Evolutionary conservation across 2,329 filamentous ascomycete species (phyloP).

Genomic region (Sporothrix dimorphospora): DNA sequence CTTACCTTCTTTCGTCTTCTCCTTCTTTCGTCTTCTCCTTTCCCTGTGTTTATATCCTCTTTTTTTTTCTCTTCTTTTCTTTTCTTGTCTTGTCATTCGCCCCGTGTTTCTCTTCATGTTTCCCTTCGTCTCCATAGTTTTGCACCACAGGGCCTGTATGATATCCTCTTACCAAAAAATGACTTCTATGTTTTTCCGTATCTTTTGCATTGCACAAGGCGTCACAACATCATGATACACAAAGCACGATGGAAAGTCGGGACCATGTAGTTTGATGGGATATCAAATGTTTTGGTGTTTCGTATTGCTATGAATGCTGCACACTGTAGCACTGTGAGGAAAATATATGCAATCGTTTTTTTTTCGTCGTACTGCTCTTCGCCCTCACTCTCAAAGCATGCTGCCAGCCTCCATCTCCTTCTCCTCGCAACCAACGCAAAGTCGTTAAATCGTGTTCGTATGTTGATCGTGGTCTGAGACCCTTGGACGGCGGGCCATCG

Average conservation of each 20-base stretch:
- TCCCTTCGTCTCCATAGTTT: neutral
- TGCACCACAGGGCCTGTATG: conserved; percentile 12
- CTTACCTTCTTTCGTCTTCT: neutral
- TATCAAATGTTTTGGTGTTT: conserved; percentile 14
- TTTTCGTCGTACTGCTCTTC: neutral
- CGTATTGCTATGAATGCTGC: conserved; percentile 7
- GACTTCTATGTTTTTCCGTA: neutral
- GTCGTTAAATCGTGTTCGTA: conserved; percentile 26
- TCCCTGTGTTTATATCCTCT: conserved; percentile 17
- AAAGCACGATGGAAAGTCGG: neutral
- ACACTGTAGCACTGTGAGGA: neutral
- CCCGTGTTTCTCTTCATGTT: neutral
- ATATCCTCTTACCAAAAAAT: conserved; percentile 22
- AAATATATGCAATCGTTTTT: neutral
- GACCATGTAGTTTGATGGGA: neutral
- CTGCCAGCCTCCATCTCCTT: neutral
- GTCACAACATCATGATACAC: too few relatives aligned
- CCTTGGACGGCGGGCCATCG: neutral
- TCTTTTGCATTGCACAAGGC: neutral
- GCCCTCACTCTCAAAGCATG: neutral
- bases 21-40: neutral
- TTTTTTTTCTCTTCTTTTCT: conserved; percentile 2
- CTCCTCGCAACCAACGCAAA: conserved; percentile 20
- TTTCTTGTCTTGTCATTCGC: neutral
- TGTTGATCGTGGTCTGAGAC: neutral